Evolutionary conservation across 768 basidiomycete species (phyloP).

Genomic region (Hortiboletus campestris): DNA sequence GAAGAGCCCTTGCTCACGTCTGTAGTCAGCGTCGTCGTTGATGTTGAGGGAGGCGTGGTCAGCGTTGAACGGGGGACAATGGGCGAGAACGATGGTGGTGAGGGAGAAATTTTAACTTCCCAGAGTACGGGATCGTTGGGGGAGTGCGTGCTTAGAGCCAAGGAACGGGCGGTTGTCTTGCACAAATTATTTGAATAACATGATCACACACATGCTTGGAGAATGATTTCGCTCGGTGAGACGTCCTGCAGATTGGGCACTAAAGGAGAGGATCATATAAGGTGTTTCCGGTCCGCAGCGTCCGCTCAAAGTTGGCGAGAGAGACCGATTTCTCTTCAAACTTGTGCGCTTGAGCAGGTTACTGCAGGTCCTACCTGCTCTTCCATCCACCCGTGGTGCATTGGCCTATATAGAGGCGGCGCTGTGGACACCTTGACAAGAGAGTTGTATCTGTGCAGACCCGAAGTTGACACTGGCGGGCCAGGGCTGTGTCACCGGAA

Average conservation of each 20-base stretch:
- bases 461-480: neutral
- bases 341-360: too few relatives aligned
- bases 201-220: neutral
- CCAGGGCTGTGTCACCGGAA: neutral
- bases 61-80: constrained; percentile 22
- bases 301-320: too few relatives aligned
- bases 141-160: constrained; percentile 18
- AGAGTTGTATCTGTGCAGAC: neutral
- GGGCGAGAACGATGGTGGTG: constrained; percentile 20
- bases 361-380: too few relatives aligned
- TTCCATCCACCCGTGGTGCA: neutral
- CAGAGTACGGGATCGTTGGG: constrained; percentile 12
- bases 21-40: constrained; percentile 60
- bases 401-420: neutral
- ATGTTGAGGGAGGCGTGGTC: constrained; percentile 32
- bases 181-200: constrained; percentile 23
- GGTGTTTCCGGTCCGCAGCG: too few relatives aligned
- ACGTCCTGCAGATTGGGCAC: too few relatives aligned
- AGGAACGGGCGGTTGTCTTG: constrained; percentile 21
- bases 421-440: neutral
- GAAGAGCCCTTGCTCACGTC: constrained; percentile 86
- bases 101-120: neutral
- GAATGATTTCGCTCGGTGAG: neutral
- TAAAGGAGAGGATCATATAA: too few relatives aligned
- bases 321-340: too few relatives aligned